Base-by-base conservation (phyloP, 805 yeast species). In the Lachancea sp. region DNA sequence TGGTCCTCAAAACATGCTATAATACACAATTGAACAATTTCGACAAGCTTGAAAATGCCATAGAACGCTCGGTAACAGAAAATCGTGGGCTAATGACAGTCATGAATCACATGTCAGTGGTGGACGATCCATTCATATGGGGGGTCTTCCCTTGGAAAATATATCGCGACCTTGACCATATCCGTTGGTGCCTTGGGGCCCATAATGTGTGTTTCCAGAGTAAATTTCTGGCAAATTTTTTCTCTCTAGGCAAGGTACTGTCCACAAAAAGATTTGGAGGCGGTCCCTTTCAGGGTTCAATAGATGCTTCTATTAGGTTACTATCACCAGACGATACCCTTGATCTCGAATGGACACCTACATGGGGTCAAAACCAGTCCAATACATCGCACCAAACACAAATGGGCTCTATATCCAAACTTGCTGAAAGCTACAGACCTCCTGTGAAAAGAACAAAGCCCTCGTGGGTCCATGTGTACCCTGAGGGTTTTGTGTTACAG, bases 161-260 rank as follows among this genome's bases (percentile, higher is more conserved):
- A 50, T 83, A 76, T 50, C 61, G 67, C 11, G 75, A 77, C 41
- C 64, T 83, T 13, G 83, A 78, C 46, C 72, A 75, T 39, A 76
- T 87, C 40, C 71, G 98, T 54, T 90, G 97, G 97, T 89, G 96
- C 4, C 69, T 92, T 41, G 98, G 95, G 0, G 98, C 98, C 8
- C 77, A 81, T 37, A 89, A 92, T 58, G 76, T 90, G 29, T 90
- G 97, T 58, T 90, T 92, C 62, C 73, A 77, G 18, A 74, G 67
- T 45, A 63, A 61, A 19, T 51, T 69, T 3, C 58, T 73, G 2
- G 61, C 78, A 7, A 69, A 55, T 16, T 89, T 87, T 56, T 90
- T 90, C 67, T 77, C 88, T 19, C 62, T 87, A 45, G 98, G 98
- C 2, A 89, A 89, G 62, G 81, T 88, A n/a, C 65, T 90, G 45